Evolutionary conservation across 2,329 filamentous ascomycete species (phyloP).

Genomic region (Plectosphaerella cucumerina): DNA sequence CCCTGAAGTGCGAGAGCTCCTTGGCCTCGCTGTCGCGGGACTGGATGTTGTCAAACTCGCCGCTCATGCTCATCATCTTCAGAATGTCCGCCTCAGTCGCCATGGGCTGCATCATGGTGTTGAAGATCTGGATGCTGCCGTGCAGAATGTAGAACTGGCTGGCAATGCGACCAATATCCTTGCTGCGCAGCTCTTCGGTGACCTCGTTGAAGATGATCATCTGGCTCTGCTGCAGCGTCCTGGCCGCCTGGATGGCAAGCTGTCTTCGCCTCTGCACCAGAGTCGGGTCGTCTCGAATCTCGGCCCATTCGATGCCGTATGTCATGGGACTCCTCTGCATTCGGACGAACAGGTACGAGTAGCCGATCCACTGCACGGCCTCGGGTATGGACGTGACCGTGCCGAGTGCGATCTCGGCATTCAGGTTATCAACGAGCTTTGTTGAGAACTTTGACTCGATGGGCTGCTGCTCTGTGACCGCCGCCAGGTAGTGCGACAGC

Average conservation of each 20-base stretch:
- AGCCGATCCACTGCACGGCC: constrained; percentile 95
- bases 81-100: constrained; percentile 89
- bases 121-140: constrained; percentile 93
- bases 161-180: constrained; percentile 93
- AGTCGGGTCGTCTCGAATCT: constrained; percentile 81
- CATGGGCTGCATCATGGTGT: constrained; percentile 82
- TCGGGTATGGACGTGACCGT: constrained; percentile 94
- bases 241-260: constrained; percentile 82
- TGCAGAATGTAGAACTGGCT: constrained; percentile 97
- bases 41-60: constrained; percentile 96
- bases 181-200: constrained; percentile 88
- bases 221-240: constrained; percentile 83
- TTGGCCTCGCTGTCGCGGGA: constrained; percentile 85
- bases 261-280: constrained; percentile 82
- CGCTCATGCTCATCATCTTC: constrained; percentile 95
- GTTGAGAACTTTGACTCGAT: constrained; percentile 96
- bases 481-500: constrained; percentile 82
- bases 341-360: constrained; percentile 94
- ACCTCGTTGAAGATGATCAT: constrained; percentile 99
- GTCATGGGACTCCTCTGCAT: constrained; percentile 90
- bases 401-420: constrained; percentile 88
- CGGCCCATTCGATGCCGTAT: constrained; percentile 93
- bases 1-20: constrained; percentile 71
- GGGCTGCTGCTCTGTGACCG: constrained; percentile 91
- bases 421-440: constrained; percentile 93